Base-by-base conservation (phyloP, 2,329 filamentous ascomycete genomes). In the Monosporascus sp. region DNA sequence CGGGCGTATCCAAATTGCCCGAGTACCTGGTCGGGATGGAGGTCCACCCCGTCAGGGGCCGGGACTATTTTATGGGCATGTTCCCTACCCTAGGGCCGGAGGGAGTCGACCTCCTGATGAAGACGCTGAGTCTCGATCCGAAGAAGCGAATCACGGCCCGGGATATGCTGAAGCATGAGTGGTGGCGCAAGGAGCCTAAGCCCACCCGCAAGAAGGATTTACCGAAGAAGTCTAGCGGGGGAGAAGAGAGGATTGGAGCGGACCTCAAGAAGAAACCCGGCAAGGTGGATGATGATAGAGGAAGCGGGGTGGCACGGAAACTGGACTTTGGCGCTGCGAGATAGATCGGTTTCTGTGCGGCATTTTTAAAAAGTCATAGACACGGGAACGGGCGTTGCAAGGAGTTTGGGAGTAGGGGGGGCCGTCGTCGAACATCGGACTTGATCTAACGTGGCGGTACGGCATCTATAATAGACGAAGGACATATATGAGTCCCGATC, bases 31-130 rank as follows among this genome's bases (percentile, higher is more conserved):
- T 88, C 1, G 80, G 87, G 1, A 81, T 83, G 5, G 74, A 82
- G 52, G 70, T 74, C 52, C 79, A 84, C 57, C 75, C 83, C 62
- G 62, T 90, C 71, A 81, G 83, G 57, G 83, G 84, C 1, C 81
- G 82, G 57, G 85, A 88, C 52, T 87, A 87, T 66, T 97, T 90
- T 76, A 78, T 87, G 66, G 76, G 78, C 51, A 83, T 85, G 56
- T 97, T 99, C 66, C 85, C 88, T 52, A 88, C 88, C 11, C 83
- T 93, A 9, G 94, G 93, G 22, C 74, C 84, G 9, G 83, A 90
- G 49, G 94, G 94, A 44, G 90, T 95, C 31, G 92, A 97, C 69
- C 74, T 99, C 55, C 78, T 99, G 49, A 90, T 94, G 78, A 84
- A 83, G 61, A 96, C 95, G 73, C 78, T 97, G 56, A 80, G 82